Percentiles rank a stretch among this genome's conserved stretches.
Evolutionary conservation across 179 eudicot species (phyloP).

Genomic region (Gypsophila paniculata): DNA sequence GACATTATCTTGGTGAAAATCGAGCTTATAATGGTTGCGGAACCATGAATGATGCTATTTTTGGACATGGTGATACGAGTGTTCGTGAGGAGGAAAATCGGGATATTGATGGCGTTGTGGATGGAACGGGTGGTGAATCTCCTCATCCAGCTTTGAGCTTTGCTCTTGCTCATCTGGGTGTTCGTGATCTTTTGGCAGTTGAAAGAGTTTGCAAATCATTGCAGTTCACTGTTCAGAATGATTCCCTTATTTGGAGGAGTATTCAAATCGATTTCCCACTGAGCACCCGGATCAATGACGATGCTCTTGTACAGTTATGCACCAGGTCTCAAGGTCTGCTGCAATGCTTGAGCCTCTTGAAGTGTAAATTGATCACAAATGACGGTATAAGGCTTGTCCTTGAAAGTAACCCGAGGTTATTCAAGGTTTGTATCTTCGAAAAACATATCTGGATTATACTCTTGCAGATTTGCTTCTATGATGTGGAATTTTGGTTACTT

Average conservation of each 20-base stretch:
- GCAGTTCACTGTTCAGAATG: slow-evolving; percentile 44
- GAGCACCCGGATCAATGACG: slow-evolving; percentile 59
- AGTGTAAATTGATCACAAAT: slow-evolving; percentile 65
- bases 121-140: slow-evolving; percentile 32
- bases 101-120: background rate
- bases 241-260: slow-evolving; percentile 64
- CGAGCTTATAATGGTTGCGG: slow-evolving; percentile 15
- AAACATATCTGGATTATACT: background rate
- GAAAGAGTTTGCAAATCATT: slow-evolving; percentile 73
- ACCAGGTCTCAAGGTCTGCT: slow-evolving; percentile 67
- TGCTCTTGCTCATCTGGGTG: slow-evolving; percentile 61
- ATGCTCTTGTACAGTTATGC: slow-evolving; percentile 52
- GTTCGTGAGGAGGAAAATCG: background rate
- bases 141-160: slow-evolving; percentile 55
- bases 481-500: background rate
- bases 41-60: slow-evolving; percentile 17
- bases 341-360: slow-evolving; percentile 64
- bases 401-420: slow-evolving; percentile 50
- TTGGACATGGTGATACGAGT: slow-evolving; percentile 14
- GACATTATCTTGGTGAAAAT: slow-evolving; percentile 10
- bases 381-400: slow-evolving; percentile 60
- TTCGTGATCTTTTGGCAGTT: slow-evolving; percentile 60
- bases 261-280: slow-evolving; percentile 59
- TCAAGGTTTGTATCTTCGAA: slow-evolving; percentile 44
- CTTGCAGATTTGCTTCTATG: background rate